These are phyloP conservation scores for Conringia planisiliqua DNA, from an alignment of 345 rosid genomes.

Conservation along the genomic window DNA sequence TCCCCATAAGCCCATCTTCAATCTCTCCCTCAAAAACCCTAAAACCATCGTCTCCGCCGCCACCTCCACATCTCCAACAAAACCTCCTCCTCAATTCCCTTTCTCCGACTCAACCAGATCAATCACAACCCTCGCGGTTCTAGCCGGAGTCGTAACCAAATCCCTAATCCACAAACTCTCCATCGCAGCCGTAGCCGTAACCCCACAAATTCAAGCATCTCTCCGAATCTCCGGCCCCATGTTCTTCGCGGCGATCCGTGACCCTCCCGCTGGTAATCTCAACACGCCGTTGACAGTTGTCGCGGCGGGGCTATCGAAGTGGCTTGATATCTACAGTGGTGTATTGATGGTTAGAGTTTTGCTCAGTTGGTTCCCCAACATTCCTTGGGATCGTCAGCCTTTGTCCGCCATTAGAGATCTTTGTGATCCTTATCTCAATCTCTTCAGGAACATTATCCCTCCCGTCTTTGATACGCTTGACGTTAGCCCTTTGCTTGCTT, in stretches of 20 bases:
- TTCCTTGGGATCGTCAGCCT: slow-evolving; percentile 90
- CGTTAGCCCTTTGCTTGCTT: slow-evolving; percentile 80
- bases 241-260: slow-evolving; percentile 63
- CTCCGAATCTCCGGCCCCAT: slow-evolving; percentile 42
- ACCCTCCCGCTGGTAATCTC: slow-evolving; percentile 49
- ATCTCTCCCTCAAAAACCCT: slow-evolving; percentile 8
- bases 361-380: slow-evolving; percentile 94
- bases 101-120: slow-evolving; percentile 47
- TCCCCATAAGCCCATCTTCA: slow-evolving; percentile 9
- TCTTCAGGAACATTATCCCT: slow-evolving; percentile 83
- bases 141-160: slow-evolving; percentile 31
- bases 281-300: slow-evolving; percentile 82
- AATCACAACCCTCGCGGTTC: slow-evolving; percentile 35
- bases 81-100: not conserved
- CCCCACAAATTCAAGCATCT: slow-evolving; percentile 28
- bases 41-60: slow-evolving; percentile 27
- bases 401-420: slow-evolving; percentile 76
- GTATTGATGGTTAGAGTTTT: slow-evolving; percentile 88
- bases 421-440: slow-evolving; percentile 81
- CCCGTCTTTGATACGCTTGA: slow-evolving; percentile 78
- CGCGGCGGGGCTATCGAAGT: slow-evolving; percentile 77
- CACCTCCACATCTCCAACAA: slow-evolving; percentile 16
- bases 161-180: slow-evolving; percentile 35
- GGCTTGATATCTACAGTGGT: slow-evolving; percentile 88
- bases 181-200: slow-evolving; percentile 25